Base-by-base conservation (phyloP, 768 basidiomycete genomes). In the Porphyrellus cyaneotinctus region DNA sequence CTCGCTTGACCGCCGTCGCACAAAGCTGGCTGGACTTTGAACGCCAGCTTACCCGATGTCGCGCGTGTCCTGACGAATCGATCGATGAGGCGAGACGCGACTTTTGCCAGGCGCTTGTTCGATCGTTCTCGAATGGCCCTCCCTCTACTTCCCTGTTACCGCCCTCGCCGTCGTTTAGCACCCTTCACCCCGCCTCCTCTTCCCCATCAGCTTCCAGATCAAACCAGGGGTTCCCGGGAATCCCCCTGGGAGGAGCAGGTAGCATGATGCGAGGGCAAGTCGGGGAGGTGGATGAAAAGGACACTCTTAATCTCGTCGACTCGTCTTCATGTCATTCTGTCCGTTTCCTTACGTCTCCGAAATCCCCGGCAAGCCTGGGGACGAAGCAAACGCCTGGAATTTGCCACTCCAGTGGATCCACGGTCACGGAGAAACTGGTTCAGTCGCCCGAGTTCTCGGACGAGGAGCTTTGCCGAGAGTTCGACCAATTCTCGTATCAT, bases 401-500 rank as follows among this genome's bases (percentile, higher is more conserved):
- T 28, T 28, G 9, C 26, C 26, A 28, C 9, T 28, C 26, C 26
- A 9, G 26, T 28, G 26, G 26, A 28, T 28, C 8, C 20, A 5
- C 1, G 3, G 33, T 31, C 1, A 24, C 20, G 5, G 30, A 23
- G n/a, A 33, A 32, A 30, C 31, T 8, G 6, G 12, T 5, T 13
- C 49, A 15, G n/a, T 43, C 20, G 13, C 42, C 47, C 4, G 44
- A 60, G 24, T 57, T 52, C 31, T 52, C 58, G 1, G 59, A 60
- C 4, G 53, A 49, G 5, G 58, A 55, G 3, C 46, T 55, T 4
- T 2, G 45, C 11, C 49, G 47, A 37, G 58, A 57, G 32, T 60
- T 52, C 18, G 58, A 52, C 37, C 24, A 39, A 3, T 60, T 60
- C 24, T 52, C 51, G 22, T 60, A 57, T 15, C 33, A 51, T 17